Evolutionary conservation across 208 protist species (phyloP), one percentile per base, ranked within the genome.

Genomic region (Strigomonas culicis): DNA sequence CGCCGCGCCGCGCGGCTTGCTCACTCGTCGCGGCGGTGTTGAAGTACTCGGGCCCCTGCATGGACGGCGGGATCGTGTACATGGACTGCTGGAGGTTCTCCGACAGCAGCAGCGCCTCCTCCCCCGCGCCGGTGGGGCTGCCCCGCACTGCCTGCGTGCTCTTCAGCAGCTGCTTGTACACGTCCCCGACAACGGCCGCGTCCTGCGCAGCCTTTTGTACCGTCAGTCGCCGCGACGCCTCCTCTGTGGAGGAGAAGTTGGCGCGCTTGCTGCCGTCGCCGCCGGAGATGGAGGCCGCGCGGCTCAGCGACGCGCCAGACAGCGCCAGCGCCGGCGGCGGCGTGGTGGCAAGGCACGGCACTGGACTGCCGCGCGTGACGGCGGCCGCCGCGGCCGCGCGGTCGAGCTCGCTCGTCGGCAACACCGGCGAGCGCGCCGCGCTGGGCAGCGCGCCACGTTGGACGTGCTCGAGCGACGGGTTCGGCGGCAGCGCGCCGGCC

Each of bases 1-100:
- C 46, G 11, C 4, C 11, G 11, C 19, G 46, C 46, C 11, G 11
- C 46, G 28, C 51, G 25, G 25, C 4, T 19, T 51, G 11, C n/a
- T 10, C 41, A 17, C 7, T 7, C 8, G 25, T 4, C 19, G 19
- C 19, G 15, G 57, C 56, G 2, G 31, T 50, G 13, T 68, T 68
- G 73, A 90, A 92, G 80, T 90, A 86, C 72, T 92, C 75, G 1
- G 88, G 86, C 22, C 86, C 86, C 47, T 90, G 84, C 36, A 74
- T 72, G 19, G 82, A 86, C 21, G 82, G 70, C 0, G 88, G 88
- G 51, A 86, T 85, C 0, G 75, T 90, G n/a, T n/a, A n/a, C n/a
- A n/a, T 22, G n/a, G 47, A 4, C 15, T 10, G 15, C n/a, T 10
- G 10, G 47, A 4, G 10, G 47, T 27, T 7, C 6, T 52, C 55